phyloP scores from a whole-genome alignment of 2,329 filamentous ascomycete genomes.

The Sporothrix mexicana region DNA sequence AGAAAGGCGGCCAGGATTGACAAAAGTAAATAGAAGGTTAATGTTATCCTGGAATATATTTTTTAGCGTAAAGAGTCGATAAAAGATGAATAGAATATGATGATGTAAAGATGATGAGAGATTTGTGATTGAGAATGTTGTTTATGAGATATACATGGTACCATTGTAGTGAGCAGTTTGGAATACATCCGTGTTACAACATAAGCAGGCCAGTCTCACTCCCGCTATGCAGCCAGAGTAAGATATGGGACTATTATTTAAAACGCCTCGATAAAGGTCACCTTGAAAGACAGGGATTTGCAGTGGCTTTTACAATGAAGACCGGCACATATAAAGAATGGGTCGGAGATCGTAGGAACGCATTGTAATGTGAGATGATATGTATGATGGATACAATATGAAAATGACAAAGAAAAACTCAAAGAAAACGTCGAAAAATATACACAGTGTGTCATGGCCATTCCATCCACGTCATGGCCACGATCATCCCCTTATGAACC shows the following conservation, averaged over 20 bases:
- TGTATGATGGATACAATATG: background rate
- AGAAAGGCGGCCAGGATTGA: background rate
- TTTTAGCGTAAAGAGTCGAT: slow-evolving; percentile 14
- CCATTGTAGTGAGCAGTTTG: too few relatives aligned
- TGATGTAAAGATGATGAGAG: too few relatives aligned
- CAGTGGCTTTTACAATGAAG: too few relatives aligned
- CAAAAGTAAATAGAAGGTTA: background rate
- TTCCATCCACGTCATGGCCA: slow-evolving; percentile 1
- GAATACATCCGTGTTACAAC: background rate
- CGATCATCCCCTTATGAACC: background rate
- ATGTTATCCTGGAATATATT: background rate
- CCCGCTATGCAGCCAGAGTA: background rate
- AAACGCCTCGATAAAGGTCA: too few relatives aligned
- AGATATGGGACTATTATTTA: too few relatives aligned
- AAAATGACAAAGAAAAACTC: background rate
- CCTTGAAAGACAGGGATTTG: too few relatives aligned
- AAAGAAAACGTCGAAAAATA: slow-evolving; percentile 18
- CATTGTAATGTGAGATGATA: background rate
- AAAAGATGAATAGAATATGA: background rate
- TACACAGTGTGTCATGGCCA: slow-evolving; percentile 2
- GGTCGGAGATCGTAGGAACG: background rate
- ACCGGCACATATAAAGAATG: too few relatives aligned
- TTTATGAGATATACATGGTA: background rate
- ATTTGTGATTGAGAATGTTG: too few relatives aligned
- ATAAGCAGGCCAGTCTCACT: slow-evolving; percentile 17